Conservation (phyloP, 805 yeast genomes). For the Hanseniaspora lachancei region DNA sequence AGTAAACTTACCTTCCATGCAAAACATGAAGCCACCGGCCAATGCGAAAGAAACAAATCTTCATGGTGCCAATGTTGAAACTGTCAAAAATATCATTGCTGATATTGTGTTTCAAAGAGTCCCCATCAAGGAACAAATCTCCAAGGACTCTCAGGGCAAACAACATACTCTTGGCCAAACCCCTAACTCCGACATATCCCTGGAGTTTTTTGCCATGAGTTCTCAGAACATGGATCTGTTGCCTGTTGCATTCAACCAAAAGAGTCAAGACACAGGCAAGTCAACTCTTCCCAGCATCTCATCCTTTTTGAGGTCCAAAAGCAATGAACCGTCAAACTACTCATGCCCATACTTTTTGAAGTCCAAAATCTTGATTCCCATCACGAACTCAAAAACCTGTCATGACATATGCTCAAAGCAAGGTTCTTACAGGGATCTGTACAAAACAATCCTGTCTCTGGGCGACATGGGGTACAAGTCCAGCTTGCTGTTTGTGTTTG, state of each 20-base stretch:
- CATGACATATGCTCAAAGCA: slow-evolving; percentile 30
- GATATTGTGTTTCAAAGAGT: slow-evolving; percentile 20
- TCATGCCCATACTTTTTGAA: slow-evolving; percentile 18
- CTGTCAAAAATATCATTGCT: slow-evolving; percentile 19
- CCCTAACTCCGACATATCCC: slow-evolving; percentile 14
- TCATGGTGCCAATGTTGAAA: slow-evolving; percentile 15
- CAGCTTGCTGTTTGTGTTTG: slow-evolving; percentile 49
- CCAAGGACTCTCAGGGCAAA: background rate
- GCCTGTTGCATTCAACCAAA: slow-evolving; percentile 17
- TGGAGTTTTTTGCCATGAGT: slow-evolving; percentile 24
- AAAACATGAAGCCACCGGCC: background rate
- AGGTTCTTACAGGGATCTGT: slow-evolving; percentile 19
- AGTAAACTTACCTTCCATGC: slow-evolving; percentile 1
- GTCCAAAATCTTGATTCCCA: slow-evolving; percentile 32
- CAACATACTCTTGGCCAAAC: background rate
- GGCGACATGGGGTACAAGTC: slow-evolving; percentile 47
- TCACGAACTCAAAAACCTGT: slow-evolving; percentile 54
- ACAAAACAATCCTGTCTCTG: slow-evolving; percentile 39
- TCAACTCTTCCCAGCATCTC: background rate
- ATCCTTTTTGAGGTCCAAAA: background rate
- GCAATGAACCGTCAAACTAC: background rate
- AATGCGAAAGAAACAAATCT: background rate
- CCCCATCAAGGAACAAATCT: slow-evolving; percentile 18
- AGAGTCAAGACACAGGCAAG: background rate
- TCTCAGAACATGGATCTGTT: slow-evolving; percentile 20